These are phyloP conservation scores for Fusarium ramigenum DNA, from an alignment of 2,329 filamentous ascomycete genomes.

Conservation along the genomic window DNA sequence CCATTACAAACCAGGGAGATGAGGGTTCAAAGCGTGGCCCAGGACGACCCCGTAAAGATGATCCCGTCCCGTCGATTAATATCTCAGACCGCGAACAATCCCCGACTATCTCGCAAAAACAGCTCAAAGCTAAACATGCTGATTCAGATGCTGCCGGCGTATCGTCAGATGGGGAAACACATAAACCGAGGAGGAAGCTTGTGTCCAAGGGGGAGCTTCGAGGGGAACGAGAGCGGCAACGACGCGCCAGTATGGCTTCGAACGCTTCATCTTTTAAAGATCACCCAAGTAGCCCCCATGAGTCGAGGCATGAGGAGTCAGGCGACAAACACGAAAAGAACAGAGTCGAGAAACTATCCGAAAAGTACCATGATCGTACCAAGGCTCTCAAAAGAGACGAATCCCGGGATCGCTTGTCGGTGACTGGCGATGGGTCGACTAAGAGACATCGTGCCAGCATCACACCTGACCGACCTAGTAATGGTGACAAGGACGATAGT, in stretches of 20 bases:
- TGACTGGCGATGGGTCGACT: conserved; percentile 60
- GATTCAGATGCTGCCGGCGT: conserved; percentile 63
- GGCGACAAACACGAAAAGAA: conserved; percentile 54
- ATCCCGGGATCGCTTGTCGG: conserved; percentile 63
- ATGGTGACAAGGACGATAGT: conserved; percentile 61
- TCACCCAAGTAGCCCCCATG: conserved; percentile 60
- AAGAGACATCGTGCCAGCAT: conserved; percentile 69
- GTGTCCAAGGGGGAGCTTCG: conserved; percentile 71
- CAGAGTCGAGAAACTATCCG: conserved; percentile 51
- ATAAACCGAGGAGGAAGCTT: conserved; percentile 70
- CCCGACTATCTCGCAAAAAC: conserved; percentile 58
- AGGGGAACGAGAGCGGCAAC: conserved; percentile 66
- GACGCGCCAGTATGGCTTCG: conserved; percentile 67
- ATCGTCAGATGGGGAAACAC: conserved; percentile 66
- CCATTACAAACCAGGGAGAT: conserved; percentile 55
- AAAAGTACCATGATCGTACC: conserved; percentile 68
- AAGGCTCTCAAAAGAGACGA: conserved; percentile 70
- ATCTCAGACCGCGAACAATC: conserved; percentile 64
- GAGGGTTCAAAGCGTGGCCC: conserved; percentile 63
- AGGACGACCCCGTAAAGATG: conserved; percentile 65
- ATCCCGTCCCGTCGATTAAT: conserved; percentile 57
- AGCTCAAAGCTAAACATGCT: conserved; percentile 60
- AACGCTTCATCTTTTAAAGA: conserved; percentile 64
- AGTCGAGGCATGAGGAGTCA: conserved; percentile 58
- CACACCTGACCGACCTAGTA: conserved; percentile 64